Evolutionary conservation across 177 flowering plant genomes (phyloP), one percentile per base, ranked within the genome.

Genomic region (Telopea speciosissima): DNA sequence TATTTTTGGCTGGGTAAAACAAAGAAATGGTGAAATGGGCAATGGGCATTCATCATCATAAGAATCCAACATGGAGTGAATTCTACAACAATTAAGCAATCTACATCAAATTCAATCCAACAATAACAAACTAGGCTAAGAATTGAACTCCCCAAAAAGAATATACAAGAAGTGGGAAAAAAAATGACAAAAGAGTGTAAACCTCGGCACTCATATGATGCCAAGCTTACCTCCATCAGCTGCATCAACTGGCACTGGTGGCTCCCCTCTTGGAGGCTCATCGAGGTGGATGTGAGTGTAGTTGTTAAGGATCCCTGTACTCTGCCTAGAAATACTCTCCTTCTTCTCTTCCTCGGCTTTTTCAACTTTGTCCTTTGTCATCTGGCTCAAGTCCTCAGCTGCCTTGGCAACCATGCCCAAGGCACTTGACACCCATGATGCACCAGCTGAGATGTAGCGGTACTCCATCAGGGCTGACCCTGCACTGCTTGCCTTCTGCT

Each of bases 281-380:
- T 83, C 89, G 31, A 84, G 80, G 76, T 87, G 88, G 69, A 81
- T 69, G 22, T 82, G 77, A 1, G 85, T 85, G 69, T 63, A 86
- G 65, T 84, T 73, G 58, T 71, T 77, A 23, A 83, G 72, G 3
- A 81, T 70, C 12, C 69, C 84, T 5, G 77, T 76, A 71, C 83
- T 81, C 68, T 83, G 86, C 75, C 69, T 79, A 74, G 74, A 73
- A 69, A 81, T 67, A 9, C 19, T 73, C 69, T 81, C 89, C 76
- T 74, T 83, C 73, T 84, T 88, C 67, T 87, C 92, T 70, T 85
- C 90, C 80, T 88, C 92, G 3, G 92, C 90, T 77, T 69, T 84
- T 23, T 73, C 88, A 22, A 85, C 83, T 75, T 90, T 89, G 68
- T 82, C 93, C 73, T 79, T 87, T 14, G 91, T 85, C 89, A 81